phyloP scores from a whole-genome alignment of 2,329 filamentous ascomycete species.

The Cyclaneusma minus region DNA sequence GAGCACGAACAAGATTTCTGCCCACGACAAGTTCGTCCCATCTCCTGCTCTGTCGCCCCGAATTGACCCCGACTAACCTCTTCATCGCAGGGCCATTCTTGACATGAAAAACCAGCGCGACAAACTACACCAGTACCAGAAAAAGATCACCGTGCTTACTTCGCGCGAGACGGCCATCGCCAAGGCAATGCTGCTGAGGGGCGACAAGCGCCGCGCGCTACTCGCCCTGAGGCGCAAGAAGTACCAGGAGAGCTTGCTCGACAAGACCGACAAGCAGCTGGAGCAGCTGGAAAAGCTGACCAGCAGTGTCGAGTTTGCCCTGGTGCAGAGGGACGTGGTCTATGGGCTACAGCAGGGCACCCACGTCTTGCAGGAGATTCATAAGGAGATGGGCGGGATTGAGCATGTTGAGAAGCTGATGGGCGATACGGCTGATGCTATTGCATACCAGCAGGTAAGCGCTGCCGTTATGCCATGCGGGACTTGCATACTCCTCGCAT shows the following conservation, averaged over 20 bases:
- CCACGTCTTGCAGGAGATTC: conserved; percentile 75
- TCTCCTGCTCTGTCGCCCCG: conserved; percentile 2
- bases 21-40: conserved; percentile 66
- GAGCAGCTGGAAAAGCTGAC: conserved; percentile 84
- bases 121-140: conserved; percentile 91
- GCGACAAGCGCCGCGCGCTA: conserved; percentile 69
- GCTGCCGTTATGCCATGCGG: not conserved
- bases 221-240: conserved; percentile 88
- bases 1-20: conserved; percentile 50
- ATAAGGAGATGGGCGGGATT: conserved; percentile 89
- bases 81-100: conserved; percentile 62
- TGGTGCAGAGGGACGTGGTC: conserved; percentile 91
- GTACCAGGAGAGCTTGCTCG: conserved; percentile 81
- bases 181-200: conserved; percentile 61
- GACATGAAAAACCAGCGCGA: conserved; percentile 97
- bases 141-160: conserved; percentile 73
- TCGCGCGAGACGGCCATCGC: conserved; percentile 78
- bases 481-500: not conserved
- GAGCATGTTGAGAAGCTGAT: conserved; percentile 91
- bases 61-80: conserved; percentile 1
- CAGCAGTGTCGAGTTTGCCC: conserved; percentile 81
- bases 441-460: conserved; percentile 74
- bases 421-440: conserved; percentile 79
- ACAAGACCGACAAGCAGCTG: conserved; percentile 86
- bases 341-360: conserved; percentile 90